A percentile compares a stretch with the other conserved stretches of the same genome.
Evolutionary conservation across 768 basidiomycete species (phyloP).

Genomic region (Mycena metata): DNA sequence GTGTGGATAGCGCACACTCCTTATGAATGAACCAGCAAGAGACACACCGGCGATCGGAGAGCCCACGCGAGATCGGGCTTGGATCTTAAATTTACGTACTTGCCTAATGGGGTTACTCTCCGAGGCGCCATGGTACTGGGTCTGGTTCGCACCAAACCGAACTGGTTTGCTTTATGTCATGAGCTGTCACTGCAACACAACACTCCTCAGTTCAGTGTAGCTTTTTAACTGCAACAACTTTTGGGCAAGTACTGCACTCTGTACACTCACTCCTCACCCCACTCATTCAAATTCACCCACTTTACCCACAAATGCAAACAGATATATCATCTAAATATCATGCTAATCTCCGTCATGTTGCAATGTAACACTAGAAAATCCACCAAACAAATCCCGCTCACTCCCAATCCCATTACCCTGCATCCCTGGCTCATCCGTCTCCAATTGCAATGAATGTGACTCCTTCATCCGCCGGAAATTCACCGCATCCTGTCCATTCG

Average conservation of each 20-base stretch:
- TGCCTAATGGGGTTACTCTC: neutral
- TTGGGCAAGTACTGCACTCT: too few species aligned
- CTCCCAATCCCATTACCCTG: conserved; percentile 54
- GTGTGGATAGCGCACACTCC: conserved; percentile 36
- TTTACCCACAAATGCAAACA: too few species aligned
- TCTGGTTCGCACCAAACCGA: neutral
- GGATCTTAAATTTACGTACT: neutral
- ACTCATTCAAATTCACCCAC: too few species aligned
- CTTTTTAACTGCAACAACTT: too few species aligned
- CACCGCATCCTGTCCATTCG: conserved; percentile 84
- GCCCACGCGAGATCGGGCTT: neutral
- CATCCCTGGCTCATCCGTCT: conserved; percentile 58
- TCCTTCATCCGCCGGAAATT: conserved; percentile 95
- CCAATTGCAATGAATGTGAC: conserved; percentile 91
- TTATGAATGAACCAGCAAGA: conserved; percentile 16
- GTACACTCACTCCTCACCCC: too few species aligned
- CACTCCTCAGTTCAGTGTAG: too few species aligned
- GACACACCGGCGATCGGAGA: conserved; percentile 26
- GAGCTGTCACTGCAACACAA: too few species aligned
- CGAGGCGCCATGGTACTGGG: conserved; percentile 12
- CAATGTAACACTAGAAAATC: conserved; percentile 91
- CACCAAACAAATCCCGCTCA: conserved; percentile 79
- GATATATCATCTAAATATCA: neutral
- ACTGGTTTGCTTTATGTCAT: neutral
- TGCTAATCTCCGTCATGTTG: conserved; percentile 83